phyloP scores from a whole-genome alignment of 106 monocot genomes.

The Ottelia alismoides region DNA sequence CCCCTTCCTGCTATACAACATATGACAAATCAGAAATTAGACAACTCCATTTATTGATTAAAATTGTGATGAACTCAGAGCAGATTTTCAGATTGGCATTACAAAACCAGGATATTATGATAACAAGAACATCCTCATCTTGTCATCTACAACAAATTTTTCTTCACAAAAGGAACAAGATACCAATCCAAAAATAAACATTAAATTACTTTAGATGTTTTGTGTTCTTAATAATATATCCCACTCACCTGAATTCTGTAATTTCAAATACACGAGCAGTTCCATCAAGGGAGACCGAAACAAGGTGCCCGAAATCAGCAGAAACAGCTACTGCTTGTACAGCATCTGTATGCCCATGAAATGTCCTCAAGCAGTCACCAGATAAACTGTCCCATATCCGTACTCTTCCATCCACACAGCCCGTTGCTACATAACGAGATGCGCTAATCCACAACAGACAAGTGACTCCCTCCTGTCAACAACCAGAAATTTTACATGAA shows the following conservation, averaged over 20 bases:
- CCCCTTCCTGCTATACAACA: too few relatives aligned
- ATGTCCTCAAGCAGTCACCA: conserved; percentile 46
- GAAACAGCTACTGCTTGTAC: conserved; percentile 49
- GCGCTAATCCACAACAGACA: conserved; percentile 65
- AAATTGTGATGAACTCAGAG: too few relatives aligned
- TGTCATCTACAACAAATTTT: too few relatives aligned
- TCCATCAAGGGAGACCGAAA: conserved; percentile 62
- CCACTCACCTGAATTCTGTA: conserved; percentile 9
- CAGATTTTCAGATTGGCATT: too few relatives aligned
- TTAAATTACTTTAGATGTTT: neutral
- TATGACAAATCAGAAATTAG: too few relatives aligned
- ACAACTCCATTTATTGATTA: too few relatives aligned
- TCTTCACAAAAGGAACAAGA: too few relatives aligned
- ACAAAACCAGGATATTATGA: too few relatives aligned
- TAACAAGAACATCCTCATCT: too few relatives aligned
- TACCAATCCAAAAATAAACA: too few relatives aligned
- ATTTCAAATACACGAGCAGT: conserved; percentile 59
- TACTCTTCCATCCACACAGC: conserved; percentile 74
- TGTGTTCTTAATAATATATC: too few relatives aligned
- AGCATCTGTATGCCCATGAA: conserved; percentile 41
- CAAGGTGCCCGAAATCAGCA: conserved; percentile 40
- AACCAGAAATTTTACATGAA: neutral
- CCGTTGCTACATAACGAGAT: conserved; percentile 55
- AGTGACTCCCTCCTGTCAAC: conserved; percentile 66
- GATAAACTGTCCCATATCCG: conserved; percentile 80